Evolutionary conservation across 192 early-diverging fungal species (phyloP), one percentile per base, ranked within the genome.

Genomic region (Allomyces javanicus): DNA sequence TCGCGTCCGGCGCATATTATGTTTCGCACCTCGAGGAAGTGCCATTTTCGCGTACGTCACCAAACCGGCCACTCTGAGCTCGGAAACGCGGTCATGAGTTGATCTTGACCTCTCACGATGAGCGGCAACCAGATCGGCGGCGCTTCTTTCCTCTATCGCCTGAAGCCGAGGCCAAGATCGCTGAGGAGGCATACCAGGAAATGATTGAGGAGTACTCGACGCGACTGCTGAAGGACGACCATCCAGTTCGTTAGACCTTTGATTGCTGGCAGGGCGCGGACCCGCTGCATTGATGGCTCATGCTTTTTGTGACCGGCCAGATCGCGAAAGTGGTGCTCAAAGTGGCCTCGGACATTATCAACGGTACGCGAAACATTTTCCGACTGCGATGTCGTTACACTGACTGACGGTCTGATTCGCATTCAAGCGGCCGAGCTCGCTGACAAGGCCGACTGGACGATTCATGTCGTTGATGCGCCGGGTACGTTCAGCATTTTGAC

Each of bases 401-500:
- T 94, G n/a, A 69, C 74, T 10, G 67, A 76, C 14, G 85, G 96
- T 0, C 89, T 89, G 19, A 45, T 71, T 62, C 74, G 84, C 12
- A 73, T 98, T 25, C 85, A 96, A 25, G 65, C 62, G 62, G 89
- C 83, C 27, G 77, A 79, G 1, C 86, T 85, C 9, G 78, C 93
- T 78, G 66, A 79, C 11, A 79, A 81, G 66, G 66, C 89, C 17
- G 74, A 90, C 5, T 98, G 96, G 93, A 87, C 93, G 62, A 78
- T 96, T 19, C 77, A 92, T 79, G 90, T 98, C 1, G 85, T 98
- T 62, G 73, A 89, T 40, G 78, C 83, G 24, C 80, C 83, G 3
- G 33, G 33, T 40, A 40, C 4, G 3, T 40, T 0, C 7, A 3
- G 7, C 4, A 7, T 40, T 3, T 40, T 3, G 33, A 40, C 33